Base-by-base conservation (phyloP, 441 rosid genomes). In the Aquilaria agallochum region DNA sequence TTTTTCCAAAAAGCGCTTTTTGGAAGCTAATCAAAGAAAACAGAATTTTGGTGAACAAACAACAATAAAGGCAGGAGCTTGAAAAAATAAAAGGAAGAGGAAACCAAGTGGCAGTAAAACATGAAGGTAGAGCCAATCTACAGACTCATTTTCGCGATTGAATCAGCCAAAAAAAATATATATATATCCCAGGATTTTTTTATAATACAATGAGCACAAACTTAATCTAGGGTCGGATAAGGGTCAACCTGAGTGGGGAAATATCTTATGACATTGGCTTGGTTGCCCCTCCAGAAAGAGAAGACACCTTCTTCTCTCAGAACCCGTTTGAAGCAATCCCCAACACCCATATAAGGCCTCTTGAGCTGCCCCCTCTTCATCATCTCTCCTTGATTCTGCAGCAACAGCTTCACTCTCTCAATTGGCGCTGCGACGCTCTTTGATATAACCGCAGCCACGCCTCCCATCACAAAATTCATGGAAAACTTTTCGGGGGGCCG, bases 351-450 rank as follows among this genome's bases (percentile, higher is more conserved):
- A 65, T 94, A 91, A 65, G 96, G 96, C 50, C 61, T 78, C 40
- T 63, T 70, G 70, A 91, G 84, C 11, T 86, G 90, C 46, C 95
- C 90, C 63, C 89, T 80, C 73, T 86, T 94, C 2, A 84, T 64
- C 94, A 94, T 80, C 76, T 89, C 99, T 50, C 92, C 97, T 75
- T 91, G 97, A 72, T 87, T 94, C 82, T 91, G 99, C 58, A 94
- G 72, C 79, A 91, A 65, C 68, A 94, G 96, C 82, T 91, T 94
- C 47, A 91, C 99, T 71, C 99, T 84, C 70, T 94, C 97, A 70
- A 94, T 82, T 57, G 99, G 97, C 15, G 99, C 96, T 11, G 83
- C 97, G 31, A 88, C 84, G 58, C 80, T 86, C 80, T 86, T 91
- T 5, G 97, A 79, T 36, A 80, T 73, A 64, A 87, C 63, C 30